These are phyloP conservation scores for Pseudogymnoascus sp. DNA, from an alignment of 2,329 filamentous ascomycete species.

Conservation along the genomic window DNA sequence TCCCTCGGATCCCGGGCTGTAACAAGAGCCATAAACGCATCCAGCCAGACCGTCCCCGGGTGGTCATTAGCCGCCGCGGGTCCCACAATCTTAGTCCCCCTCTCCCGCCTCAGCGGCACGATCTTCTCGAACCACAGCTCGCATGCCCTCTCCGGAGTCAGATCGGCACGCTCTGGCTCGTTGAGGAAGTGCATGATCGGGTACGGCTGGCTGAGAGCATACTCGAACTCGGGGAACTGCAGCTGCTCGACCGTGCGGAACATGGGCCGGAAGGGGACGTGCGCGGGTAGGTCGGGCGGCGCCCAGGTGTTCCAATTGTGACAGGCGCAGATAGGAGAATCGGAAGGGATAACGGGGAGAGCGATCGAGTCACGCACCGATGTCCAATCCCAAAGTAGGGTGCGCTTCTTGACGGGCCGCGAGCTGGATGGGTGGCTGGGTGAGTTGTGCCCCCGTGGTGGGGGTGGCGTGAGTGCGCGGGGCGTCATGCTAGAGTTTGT, in stretches of 20 bases:
- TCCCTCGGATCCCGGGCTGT: conserved; percentile 28
- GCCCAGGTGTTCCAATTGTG: conserved; percentile 37
- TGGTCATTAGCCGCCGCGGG: conserved; percentile 33
- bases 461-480: not conserved
- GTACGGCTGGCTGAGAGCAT: conserved; percentile 16
- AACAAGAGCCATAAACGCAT: conserved; percentile 33
- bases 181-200: conserved; percentile 39
- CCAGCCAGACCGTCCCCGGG: conserved; percentile 33
- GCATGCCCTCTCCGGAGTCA: conserved; percentile 30
- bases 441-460: not conserved
- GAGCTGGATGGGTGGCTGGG: not conserved
- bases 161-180: conserved; percentile 35
- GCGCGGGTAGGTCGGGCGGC: conserved; percentile 30
- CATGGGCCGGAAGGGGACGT: conserved; percentile 35
- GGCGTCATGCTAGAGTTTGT: not conserved
- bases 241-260: conserved; percentile 32
- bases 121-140: conserved; percentile 33
- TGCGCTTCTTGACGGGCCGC: conserved; percentile 27
- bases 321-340: conserved; percentile 29
- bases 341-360: conserved; percentile 31
- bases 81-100: conserved; percentile 31
- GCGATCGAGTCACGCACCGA: conserved; percentile 30
- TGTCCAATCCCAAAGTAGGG: conserved; percentile 38
- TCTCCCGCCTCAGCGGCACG: conserved; percentile 29
- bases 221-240: conserved; percentile 23